Evolutionary conservation across 108 stramenopile genomes (phyloP).

Genomic region (Nitzschia putrida): DNA sequence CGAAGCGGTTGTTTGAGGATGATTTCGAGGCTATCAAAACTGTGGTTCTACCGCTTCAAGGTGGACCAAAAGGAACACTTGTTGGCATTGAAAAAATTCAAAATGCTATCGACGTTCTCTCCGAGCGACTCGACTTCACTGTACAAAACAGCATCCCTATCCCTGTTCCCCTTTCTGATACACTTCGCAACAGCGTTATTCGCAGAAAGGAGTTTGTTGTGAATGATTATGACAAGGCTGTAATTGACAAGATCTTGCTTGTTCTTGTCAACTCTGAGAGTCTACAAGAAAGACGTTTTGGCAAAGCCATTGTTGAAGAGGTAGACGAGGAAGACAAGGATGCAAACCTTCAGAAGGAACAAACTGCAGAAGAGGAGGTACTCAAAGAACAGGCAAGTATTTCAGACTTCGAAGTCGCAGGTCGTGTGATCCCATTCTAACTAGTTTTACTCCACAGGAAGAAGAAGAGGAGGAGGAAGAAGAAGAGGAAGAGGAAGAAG

Average conservation of each 20-base stretch:
- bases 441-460: conserved; percentile 47
- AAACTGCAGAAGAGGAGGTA: conserved; percentile 96
- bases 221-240: conserved; percentile 86
- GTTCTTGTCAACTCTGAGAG: conserved; percentile 91
- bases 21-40: conserved; percentile 79
- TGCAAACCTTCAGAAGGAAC: conserved; percentile 89
- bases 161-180: conserved; percentile 86
- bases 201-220: conserved; percentile 76
- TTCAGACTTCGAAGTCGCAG: neutral
- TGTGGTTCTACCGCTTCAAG: conserved; percentile 52
- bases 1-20: conserved; percentile 69
- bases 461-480: conserved; percentile 96
- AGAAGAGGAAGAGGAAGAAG: conserved; percentile 87
- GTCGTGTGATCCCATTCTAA: neutral
- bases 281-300: conserved; percentile 56
- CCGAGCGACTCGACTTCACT: conserved; percentile 94
- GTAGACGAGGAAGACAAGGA: conserved; percentile 85
- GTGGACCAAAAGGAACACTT: conserved; percentile 45
- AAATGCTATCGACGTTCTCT: conserved; percentile 88
- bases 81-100: conserved; percentile 85
- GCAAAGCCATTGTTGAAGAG: conserved; percentile 57
- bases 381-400: conserved; percentile 90
- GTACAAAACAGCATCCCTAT: conserved; percentile 94
- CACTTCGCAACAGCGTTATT: conserved; percentile 75
- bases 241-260: conserved; percentile 91